Percentiles rank a stretch among this genome's conserved stretches.
Evolutionary conservation across 768 basidiomycete species (phyloP).

Genomic region (Lenzites betulinus): DNA sequence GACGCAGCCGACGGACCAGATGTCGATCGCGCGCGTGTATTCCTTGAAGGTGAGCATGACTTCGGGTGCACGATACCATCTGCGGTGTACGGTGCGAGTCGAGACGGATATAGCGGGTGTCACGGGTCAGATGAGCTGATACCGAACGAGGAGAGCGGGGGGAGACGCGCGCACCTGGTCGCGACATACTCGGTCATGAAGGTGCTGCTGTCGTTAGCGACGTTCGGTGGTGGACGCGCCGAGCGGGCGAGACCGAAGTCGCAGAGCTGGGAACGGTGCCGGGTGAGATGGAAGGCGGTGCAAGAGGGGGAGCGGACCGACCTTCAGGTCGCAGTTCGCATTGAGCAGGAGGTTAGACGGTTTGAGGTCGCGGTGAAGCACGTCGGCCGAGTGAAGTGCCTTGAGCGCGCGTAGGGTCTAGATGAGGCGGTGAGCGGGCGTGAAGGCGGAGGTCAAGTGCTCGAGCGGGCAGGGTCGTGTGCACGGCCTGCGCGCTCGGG

Average conservation of each 20-base stretch:
- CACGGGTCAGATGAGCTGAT: background rate
- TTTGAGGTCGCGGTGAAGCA: constrained; percentile 94
- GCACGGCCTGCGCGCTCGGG: background rate
- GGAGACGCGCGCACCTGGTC: constrained; percentile 65
- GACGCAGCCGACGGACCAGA: constrained; percentile 88
- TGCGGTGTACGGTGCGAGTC: constrained; percentile 25
- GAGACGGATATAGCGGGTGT: constrained; percentile 7
- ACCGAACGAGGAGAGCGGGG: constrained; percentile 13
- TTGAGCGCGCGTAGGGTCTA: constrained; percentile 91
- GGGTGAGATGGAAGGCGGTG: background rate
- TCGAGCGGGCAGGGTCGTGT: background rate
- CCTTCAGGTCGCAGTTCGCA: constrained; percentile 95
- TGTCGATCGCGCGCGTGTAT: constrained; percentile 86
- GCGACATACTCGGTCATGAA: constrained; percentile 96
- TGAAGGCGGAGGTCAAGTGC: background rate
- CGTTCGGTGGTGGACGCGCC: constrained; percentile 70
- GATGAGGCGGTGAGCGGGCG: background rate
- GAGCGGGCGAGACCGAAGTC: constrained; percentile 89
- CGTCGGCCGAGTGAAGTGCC: constrained; percentile 92
- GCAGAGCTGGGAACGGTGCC: constrained; percentile 54
- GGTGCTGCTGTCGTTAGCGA: constrained; percentile 73
- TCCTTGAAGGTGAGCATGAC: constrained; percentile 98
- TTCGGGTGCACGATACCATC: constrained; percentile 98
- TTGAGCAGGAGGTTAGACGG: constrained; percentile 95
- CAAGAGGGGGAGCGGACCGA: constrained; percentile 34